Base-by-base conservation (phyloP, 805 yeast genomes). In the Ascoidea rubescens region DNA sequence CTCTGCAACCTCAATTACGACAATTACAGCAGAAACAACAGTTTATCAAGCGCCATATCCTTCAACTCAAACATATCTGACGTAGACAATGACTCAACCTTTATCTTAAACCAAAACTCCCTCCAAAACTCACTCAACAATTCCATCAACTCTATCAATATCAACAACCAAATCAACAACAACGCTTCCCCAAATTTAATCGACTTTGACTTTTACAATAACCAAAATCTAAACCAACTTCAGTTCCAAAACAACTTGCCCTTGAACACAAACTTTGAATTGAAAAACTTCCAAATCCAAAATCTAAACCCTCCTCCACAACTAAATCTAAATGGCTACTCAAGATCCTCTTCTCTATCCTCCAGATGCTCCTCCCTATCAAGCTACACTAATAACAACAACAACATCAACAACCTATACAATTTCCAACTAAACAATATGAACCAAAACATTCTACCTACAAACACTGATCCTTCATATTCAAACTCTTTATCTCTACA, bases 281-380 rank as follows among this genome's bases (percentile, higher is more conserved):
- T 37, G 43, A 37, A 37, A 37, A 37, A 37, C 14, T 6, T 31
- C 49, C 7, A 16, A 7, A 5, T 10, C 5, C 44, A 48, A 12
- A n/a, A 44, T 30, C 47, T 30, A 16, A 28, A n/a, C 6, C 46
- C 21, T 43, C 50, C 17, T n/a, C 50, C 31, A n/a, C 47, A 42
- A 12, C 28, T 21, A 21, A 21, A 21, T 21, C 28, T 21, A 21
- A 28, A 30, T 30, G 43, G 14, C 8, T 14, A 8, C 8, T 48
- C 42, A 16, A 33, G 49, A 31, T 44, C 46, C 7, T n/a, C 42
- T 16, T 28, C 17, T 30, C 31, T 16, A 49, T 32, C 46, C 8
- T 30, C 55, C 37, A 30, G 45, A 50, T 43, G 32, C 50, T 14
- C 51, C 55, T 10, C 54, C 28, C 21, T 55, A 16, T 54, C 55